Conservation (phyloP, 192 early-diverging fungal genomes). For the Phlyctochytrium arcticum region DNA sequence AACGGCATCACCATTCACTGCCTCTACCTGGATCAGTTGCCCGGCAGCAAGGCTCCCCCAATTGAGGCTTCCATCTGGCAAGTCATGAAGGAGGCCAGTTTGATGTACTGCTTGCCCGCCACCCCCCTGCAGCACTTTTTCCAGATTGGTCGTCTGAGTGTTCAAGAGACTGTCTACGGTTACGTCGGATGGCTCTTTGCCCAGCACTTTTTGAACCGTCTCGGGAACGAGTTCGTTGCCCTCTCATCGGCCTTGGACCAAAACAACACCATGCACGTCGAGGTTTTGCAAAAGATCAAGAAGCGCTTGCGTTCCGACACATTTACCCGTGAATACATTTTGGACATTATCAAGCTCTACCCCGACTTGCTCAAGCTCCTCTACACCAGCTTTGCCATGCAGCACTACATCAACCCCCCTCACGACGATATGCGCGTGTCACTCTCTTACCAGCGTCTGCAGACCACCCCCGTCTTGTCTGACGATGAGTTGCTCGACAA, state of each 20-base stretch:
- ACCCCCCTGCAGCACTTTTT: constrained; percentile 93
- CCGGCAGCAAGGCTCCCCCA: constrained; percentile 71
- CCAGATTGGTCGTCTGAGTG: constrained; percentile 79
- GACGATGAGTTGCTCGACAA: constrained; percentile 85
- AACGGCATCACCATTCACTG: constrained; percentile 95
- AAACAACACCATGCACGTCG: constrained; percentile 77
- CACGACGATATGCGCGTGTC: constrained; percentile 58
- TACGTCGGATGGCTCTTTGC: constrained; percentile 97
- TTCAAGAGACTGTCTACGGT: constrained; percentile 95
- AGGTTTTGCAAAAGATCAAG: constrained; percentile 95
- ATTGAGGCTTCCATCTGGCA: constrained; percentile 87
- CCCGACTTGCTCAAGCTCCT: constrained; percentile 88
- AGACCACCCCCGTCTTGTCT: constrained; percentile 66
- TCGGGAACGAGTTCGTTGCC: constrained; percentile 89
- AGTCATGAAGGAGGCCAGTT: constrained; percentile 94
- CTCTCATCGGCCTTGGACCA: constrained; percentile 80
- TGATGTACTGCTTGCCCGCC: constrained; percentile 94
- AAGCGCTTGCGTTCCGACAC: constrained; percentile 95
- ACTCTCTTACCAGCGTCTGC: constrained; percentile 86
- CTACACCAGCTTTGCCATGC: constrained; percentile 92
- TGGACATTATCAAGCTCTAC: constrained; percentile 94
- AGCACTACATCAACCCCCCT: constrained; percentile 80
- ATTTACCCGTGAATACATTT: constrained; percentile 96
- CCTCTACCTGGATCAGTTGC: constrained; percentile 84
- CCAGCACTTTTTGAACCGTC: constrained; percentile 97